Conservation (phyloP, 1,284 basidiomycete genomes). For the Ganoderma sinense region DNA sequence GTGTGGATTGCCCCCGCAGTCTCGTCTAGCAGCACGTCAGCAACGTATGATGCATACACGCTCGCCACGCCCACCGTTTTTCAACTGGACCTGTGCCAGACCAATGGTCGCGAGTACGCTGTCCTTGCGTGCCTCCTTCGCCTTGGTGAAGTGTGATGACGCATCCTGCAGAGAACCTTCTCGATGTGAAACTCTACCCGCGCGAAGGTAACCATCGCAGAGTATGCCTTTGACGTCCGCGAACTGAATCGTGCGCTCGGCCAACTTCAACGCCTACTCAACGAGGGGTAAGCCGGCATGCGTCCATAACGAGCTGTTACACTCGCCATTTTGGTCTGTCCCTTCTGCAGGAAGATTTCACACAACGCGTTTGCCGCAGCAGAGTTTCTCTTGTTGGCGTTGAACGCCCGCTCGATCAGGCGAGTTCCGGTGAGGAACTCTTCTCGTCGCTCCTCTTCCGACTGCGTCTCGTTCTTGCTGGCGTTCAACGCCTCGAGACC, state of each 20-base stretch:
- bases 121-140: conserved; percentile 68
- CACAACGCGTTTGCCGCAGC: conserved; percentile 82
- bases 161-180: conserved; percentile 70
- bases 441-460: conserved; percentile 66
- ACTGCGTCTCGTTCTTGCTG: conserved; percentile 70
- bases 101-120: conserved; percentile 82
- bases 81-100: conserved; percentile 86
- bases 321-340: conserved; percentile 60
- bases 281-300: conserved; percentile 10
- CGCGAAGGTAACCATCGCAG: conserved; percentile 81
- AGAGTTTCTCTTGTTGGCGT: conserved; percentile 77
- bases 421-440: conserved; percentile 70
- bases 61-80: conserved; percentile 62
- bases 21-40: conserved; percentile 60
- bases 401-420: conserved; percentile 77
- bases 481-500: conserved; percentile 85
- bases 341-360: conserved; percentile 76
- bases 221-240: conserved; percentile 85
- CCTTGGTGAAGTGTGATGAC: conserved; percentile 77
- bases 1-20: conserved; percentile 85
- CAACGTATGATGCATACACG: conserved; percentile 5
- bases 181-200: conserved; percentile 81
- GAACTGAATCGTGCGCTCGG: conserved; percentile 92
- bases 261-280: conserved; percentile 83
- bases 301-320: neutral